These are phyloP conservation scores for Oligophagozyma castellii DNA, from an alignment of 1,139 yeast genomes.

Conservation along the genomic window DNA sequence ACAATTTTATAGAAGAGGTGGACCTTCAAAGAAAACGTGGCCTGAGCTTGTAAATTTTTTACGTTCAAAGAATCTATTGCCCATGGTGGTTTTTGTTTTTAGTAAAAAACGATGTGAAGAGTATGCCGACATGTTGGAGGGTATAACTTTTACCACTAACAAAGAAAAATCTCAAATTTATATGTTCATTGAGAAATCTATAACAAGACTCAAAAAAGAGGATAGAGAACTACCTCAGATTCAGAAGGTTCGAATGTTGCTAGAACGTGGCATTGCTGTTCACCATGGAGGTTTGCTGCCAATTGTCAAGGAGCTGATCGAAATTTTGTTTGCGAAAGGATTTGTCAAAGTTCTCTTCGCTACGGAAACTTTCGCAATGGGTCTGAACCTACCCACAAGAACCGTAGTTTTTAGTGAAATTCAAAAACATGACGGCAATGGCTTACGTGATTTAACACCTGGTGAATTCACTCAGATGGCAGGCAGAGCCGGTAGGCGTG, in stretches of 20 bases:
- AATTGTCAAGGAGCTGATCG: slow-evolving; percentile 89
- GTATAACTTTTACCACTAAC: slow-evolving; percentile 69
- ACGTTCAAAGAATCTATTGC: slow-evolving; percentile 53
- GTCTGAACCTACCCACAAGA: slow-evolving; percentile 90
- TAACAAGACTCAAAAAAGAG: slow-evolving; percentile 74
- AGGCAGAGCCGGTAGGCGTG: slow-evolving; percentile 98
- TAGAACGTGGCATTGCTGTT: slow-evolving; percentile 86
- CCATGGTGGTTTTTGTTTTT: slow-evolving; percentile 87
- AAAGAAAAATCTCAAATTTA: slow-evolving; percentile 83
- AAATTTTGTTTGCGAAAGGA: slow-evolving; percentile 75
- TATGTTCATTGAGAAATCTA: slow-evolving; percentile 83
- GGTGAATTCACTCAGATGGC: slow-evolving; percentile 99
- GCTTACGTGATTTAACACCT: slow-evolving; percentile 68
- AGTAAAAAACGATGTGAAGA: slow-evolving; percentile 90
- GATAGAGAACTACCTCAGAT: slow-evolving; percentile 93
- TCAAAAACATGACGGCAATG: slow-evolving; percentile 81
- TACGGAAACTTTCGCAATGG: slow-evolving; percentile 98
- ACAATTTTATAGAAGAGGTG: slow-evolving; percentile 37
- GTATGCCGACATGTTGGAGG: slow-evolving; percentile 65
- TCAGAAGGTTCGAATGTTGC: slow-evolving; percentile 60
- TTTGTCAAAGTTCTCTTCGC: slow-evolving; percentile 87
- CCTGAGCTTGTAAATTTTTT: slow-evolving; percentile 58
- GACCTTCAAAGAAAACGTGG: slow-evolving; percentile 76
- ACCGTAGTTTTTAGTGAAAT: slow-evolving; percentile 84
- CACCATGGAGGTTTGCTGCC: slow-evolving; percentile 97